Evolutionary conservation across 305 asterid genomes (phyloP).

Genomic region (Fraxinus albicans): DNA sequence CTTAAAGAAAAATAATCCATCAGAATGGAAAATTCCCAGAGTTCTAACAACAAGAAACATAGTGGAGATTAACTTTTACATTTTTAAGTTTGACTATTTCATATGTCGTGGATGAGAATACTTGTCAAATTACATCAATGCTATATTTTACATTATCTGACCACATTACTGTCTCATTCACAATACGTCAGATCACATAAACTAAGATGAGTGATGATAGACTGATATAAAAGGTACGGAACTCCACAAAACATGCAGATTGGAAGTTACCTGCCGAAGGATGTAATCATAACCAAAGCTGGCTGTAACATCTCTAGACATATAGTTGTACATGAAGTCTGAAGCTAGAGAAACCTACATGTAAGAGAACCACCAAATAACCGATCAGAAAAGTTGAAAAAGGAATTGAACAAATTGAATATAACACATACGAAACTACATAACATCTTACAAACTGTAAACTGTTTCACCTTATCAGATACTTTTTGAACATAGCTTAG

Average conservation of each 20-base stretch:
- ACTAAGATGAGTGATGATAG: background rate
- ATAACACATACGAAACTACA: background rate
- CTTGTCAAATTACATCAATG: background rate
- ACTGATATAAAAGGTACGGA: background rate
- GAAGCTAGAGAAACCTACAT: conserved; percentile 88
- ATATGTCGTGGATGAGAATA: background rate
- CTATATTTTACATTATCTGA: background rate
- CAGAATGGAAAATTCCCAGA: background rate
- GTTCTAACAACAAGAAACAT: background rate
- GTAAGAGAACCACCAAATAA: conserved; percentile 8
- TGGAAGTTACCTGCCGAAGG: conserved; percentile 75
- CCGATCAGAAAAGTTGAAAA: background rate
- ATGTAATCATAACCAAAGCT: conserved; percentile 93
- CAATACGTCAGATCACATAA: background rate
- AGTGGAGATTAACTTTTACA: background rate
- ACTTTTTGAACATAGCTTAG: conserved; percentile 92
- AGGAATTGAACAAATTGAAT: background rate
- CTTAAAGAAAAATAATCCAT: background rate
- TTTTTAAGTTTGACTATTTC: background rate
- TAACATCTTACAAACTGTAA: background rate
- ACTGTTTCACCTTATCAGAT: conserved; percentile 64
- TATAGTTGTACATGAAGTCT: conserved; percentile 85
- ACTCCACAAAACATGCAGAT: background rate
- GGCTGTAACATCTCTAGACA: conserved; percentile 85
- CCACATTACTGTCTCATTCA: background rate